phyloP scores from a whole-genome alignment of 768 basidiomycete species.

The Boletus bicolor region DNA sequence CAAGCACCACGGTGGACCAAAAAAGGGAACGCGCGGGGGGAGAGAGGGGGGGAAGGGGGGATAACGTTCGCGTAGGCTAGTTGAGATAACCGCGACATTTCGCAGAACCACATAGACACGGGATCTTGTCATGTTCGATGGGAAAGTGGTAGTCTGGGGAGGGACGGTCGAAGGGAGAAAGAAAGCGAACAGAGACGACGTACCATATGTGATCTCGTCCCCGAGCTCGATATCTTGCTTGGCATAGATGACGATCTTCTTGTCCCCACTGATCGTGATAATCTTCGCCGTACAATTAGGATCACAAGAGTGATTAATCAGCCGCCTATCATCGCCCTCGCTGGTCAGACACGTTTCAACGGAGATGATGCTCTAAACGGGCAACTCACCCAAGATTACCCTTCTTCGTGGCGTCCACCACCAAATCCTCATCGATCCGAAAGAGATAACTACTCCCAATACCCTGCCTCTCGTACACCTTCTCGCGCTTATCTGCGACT shows the following conservation, averaged over 20 bases:
- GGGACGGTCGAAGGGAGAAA: background rate
- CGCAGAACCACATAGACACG: constrained; percentile 84
- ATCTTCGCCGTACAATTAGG: constrained; percentile 92
- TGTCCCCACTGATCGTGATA: constrained; percentile 86
- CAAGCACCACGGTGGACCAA: background rate
- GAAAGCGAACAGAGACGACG: constrained; percentile 24
- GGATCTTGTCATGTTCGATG: constrained; percentile 96
- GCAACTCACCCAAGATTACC: constrained; percentile 88
- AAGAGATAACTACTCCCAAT: constrained; percentile 98
- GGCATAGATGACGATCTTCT: constrained; percentile 99
- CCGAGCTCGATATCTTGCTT: constrained; percentile 95
- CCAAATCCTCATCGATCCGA: constrained; percentile 95
- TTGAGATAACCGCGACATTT: constrained; percentile 96
- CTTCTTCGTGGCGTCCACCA: constrained; percentile 99
- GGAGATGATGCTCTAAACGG: background rate
- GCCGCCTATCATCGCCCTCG: constrained; percentile 52
- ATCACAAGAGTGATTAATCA: constrained; percentile 99
- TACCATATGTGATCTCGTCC: constrained; percentile 96
- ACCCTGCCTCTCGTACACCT: constrained; percentile 93
- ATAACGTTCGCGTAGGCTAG: constrained; percentile 40
- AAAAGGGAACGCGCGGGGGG: background rate
- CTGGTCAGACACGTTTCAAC: constrained; percentile 11
- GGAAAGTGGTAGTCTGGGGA: constrained; percentile 95
- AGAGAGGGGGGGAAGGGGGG: no score
- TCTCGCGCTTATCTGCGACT: constrained; percentile 96